These are phyloP conservation scores for Tuber microsphaerosporum DNA, from an alignment of 495 filamentous ascomycete genomes.

Conservation along the genomic window DNA sequence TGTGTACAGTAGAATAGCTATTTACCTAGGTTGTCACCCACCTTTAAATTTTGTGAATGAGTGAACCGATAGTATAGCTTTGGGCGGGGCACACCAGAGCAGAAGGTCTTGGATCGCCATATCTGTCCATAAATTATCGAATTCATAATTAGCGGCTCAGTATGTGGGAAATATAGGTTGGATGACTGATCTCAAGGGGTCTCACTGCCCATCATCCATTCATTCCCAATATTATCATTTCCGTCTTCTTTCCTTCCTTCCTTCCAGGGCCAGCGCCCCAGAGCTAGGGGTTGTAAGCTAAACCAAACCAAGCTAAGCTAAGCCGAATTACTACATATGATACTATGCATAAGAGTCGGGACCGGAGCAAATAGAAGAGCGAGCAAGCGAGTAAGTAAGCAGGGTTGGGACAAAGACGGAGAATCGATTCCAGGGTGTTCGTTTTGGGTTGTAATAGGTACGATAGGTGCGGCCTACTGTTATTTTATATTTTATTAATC, in stretches of 20 bases:
- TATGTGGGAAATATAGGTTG: not conserved
- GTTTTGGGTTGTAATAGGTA: too few relatives aligned
- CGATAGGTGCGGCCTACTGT: too few relatives aligned
- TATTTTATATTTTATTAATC: too few relatives aligned
- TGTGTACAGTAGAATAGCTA: not conserved
- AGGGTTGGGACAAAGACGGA: not conserved
- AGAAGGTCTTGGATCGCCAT: not conserved
- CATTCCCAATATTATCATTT: not conserved
- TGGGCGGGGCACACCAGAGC: not conserved
- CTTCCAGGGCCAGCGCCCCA: not conserved
- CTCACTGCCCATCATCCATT: not conserved
- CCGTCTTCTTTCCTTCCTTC: not conserved
- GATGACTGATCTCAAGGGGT: not conserved
- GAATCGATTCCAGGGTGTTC: too few relatives aligned
- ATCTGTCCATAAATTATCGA: not conserved
- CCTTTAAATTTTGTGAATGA: not conserved
- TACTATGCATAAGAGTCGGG: not conserved
- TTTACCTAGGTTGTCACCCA: not conserved
- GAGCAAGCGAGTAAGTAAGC: not conserved
- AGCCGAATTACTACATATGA: not conserved
- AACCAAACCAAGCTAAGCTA: not conserved
- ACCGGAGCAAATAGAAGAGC: not conserved
- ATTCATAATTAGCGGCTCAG: not conserved
- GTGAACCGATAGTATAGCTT: not conserved
- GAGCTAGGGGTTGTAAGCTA: not conserved